A percentile compares a stretch with the other conserved stretches of the same genome.
Evolutionary conservation across 2,329 filamentous ascomycete species (phyloP).

Genomic region (Microsporum audouinii): DNA sequence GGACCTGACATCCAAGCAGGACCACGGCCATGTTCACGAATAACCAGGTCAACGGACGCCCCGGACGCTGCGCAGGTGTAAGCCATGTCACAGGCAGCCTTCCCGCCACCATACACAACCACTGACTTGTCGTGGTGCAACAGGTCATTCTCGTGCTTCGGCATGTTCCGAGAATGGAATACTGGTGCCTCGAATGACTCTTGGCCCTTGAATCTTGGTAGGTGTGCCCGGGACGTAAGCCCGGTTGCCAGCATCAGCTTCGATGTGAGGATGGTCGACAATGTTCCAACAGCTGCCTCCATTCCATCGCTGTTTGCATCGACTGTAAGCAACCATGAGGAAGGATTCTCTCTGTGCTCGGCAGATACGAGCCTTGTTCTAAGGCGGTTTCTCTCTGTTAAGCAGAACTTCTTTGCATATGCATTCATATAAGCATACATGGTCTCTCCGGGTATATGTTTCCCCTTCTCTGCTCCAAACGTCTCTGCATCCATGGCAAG

Average conservation of each 20-base stretch:
- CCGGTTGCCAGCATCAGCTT: conserved; percentile 54
- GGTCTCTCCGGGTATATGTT: conserved; percentile 49
- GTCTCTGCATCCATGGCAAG: conserved; percentile 54
- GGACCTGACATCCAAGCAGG: conserved; percentile 49
- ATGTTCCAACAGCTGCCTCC: conserved; percentile 9
- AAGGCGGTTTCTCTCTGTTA: conserved; percentile 39
- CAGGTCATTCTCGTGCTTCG: conserved; percentile 25
- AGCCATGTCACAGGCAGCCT: conserved; percentile 50
- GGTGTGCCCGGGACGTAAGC: conserved; percentile 45
- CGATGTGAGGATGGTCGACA: conserved; percentile 19
- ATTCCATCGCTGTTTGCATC: conserved; percentile 15
- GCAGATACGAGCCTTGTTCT: conserved; percentile 39
- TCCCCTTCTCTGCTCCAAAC: conserved; percentile 38
- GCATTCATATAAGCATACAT: conserved; percentile 47
- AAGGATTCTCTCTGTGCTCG: conserved; percentile 24
- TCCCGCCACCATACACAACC: conserved; percentile 48
- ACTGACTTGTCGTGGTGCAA: conserved; percentile 28
- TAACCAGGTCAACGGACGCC: conserved; percentile 46
- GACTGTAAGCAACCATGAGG: conserved; percentile 19
- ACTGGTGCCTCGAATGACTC: conserved; percentile 42
- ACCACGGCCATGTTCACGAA: conserved; percentile 48
- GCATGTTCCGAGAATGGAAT: conserved; percentile 49
- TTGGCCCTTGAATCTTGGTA: conserved; percentile 42
- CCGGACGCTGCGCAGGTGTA: conserved; percentile 44
- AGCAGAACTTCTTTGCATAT: conserved; percentile 43